phyloP scores from a whole-genome alignment of 2,329 filamentous ascomycete species.

The Tolypocladium endophyticum region DNA sequence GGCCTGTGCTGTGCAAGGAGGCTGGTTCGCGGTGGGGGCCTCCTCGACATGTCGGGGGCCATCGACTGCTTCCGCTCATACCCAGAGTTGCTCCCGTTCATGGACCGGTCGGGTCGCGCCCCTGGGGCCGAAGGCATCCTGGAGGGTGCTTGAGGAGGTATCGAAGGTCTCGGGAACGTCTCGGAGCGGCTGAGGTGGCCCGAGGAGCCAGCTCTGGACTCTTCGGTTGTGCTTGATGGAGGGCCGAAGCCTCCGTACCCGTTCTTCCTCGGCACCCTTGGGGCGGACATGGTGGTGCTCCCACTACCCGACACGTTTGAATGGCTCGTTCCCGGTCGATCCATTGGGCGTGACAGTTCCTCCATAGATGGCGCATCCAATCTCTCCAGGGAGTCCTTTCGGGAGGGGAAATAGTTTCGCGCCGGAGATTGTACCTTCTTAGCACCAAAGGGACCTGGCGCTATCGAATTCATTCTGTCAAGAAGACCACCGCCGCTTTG shows the following conservation, averaged over 20 bases:
- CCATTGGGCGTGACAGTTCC: slow-evolving; percentile 2
- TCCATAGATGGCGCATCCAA: slow-evolving; percentile 2
- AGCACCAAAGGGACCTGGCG: slow-evolving; percentile 55
- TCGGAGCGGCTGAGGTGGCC: slow-evolving; percentile 34
- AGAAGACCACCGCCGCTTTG: slow-evolving; percentile 28
- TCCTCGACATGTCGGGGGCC: slow-evolving; percentile 38
- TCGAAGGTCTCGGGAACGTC: slow-evolving; percentile 37
- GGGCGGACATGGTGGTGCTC: slow-evolving; percentile 19
- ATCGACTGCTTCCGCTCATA: slow-evolving; percentile 29
- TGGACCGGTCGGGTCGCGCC: slow-evolving; percentile 26
- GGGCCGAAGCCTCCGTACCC: slow-evolving; percentile 50
- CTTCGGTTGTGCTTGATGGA: slow-evolving; percentile 26
- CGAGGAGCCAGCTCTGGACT: slow-evolving; percentile 25
- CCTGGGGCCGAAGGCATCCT: slow-evolving; percentile 39
- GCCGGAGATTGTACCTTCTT: slow-evolving; percentile 22
- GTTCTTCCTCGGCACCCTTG: slow-evolving; percentile 34
- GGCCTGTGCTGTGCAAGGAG: slow-evolving; percentile 28
- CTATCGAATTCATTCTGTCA: slow-evolving; percentile 54
- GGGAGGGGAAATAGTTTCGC: slow-evolving; percentile 22
- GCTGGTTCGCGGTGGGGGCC: slow-evolving; percentile 42
- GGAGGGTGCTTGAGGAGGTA: slow-evolving; percentile 24
- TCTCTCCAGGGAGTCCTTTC: slow-evolving; percentile 16
- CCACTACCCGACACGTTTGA: slow-evolving; percentile 9
- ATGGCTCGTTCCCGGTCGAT: slow-evolving; percentile 6
- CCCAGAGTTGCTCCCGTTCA: slow-evolving; percentile 13